Evolutionary conservation across 768 basidiomycete species (phyloP).

Genomic region (Asterophora lycoperdoides): DNA sequence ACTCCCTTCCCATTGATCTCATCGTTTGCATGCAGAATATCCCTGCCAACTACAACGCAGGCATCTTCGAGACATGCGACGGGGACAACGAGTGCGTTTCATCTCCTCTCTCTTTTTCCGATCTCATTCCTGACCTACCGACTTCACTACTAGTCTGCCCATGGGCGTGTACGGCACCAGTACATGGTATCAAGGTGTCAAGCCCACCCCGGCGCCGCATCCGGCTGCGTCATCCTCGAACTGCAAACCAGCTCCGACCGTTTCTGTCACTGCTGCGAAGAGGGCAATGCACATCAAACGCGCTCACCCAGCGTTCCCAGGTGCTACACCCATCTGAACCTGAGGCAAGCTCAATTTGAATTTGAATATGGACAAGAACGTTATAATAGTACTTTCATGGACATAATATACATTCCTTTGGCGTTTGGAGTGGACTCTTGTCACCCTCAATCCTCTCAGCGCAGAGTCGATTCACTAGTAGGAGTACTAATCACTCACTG

Average conservation of each 20-base stretch:
- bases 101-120: neutral
- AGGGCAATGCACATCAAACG: neutral
- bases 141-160: conserved; percentile 33
- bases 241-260: conserved; percentile 45
- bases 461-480: too few relatives aligned
- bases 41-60: conserved; percentile 60
- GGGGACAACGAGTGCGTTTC: conserved; percentile 48
- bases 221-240: conserved; percentile 58
- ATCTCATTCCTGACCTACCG: neutral
- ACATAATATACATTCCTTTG: neutral
- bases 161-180: conserved; percentile 74
- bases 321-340: neutral
- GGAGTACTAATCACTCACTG: too few relatives aligned
- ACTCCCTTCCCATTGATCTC: neutral
- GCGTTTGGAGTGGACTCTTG: too few relatives aligned
- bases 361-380: too few relatives aligned
- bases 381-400: neutral
- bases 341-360: too few relatives aligned
- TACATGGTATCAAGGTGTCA: conserved; percentile 63
- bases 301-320: neutral
- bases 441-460: too few relatives aligned
- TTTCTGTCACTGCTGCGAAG: conserved; percentile 24
- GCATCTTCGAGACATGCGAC: conserved; percentile 62
- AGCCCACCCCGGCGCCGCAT: conserved; percentile 54
- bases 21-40: conserved; percentile 52